Conservation (phyloP, 2,329 filamentous ascomycete genomes). For the Stagonosporopsis cucurbitacearum region DNA sequence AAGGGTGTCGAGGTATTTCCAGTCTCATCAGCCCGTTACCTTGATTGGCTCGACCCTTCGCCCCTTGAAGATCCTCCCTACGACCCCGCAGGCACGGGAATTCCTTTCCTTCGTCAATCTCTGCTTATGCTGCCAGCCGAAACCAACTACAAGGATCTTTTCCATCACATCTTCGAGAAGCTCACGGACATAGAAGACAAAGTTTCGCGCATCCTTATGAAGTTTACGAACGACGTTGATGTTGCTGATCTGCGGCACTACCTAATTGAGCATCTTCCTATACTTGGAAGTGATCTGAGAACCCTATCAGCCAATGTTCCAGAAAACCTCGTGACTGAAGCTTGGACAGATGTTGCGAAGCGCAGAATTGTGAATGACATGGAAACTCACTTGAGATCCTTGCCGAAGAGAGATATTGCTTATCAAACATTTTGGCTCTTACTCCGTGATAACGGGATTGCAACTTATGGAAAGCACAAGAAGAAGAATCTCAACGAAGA, state of each 20-base stretch:
- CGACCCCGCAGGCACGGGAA: neutral
- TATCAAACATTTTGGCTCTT: conserved; percentile 1
- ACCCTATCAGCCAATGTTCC: neutral
- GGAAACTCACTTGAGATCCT: neutral
- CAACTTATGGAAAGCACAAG: neutral
- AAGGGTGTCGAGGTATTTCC: conserved; percentile 15
- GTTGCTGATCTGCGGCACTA: conserved; percentile 8
- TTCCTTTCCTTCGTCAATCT: conserved; percentile 6
- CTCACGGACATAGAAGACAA: conserved; percentile 6
- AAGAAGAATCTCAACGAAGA: conserved; percentile 1
- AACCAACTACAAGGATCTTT: conserved; percentile 2
- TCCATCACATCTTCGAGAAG: conserved; percentile 2
- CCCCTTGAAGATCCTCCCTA: neutral
- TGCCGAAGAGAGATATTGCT: neutral
- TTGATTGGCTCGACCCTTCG: neutral
- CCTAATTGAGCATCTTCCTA: neutral
- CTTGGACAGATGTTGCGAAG: neutral
- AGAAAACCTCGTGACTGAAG: neutral
- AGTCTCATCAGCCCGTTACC: conserved; percentile 3
- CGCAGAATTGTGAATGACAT: neutral
- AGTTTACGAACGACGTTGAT: conserved; percentile 6
- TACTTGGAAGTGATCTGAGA: neutral
- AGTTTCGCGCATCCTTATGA: neutral
- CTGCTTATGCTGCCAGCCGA: conserved; percentile 8
- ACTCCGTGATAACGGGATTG: conserved; percentile 4